phyloP scores from a whole-genome alignment of 2,329 filamentous ascomycete species.

The Aureobasidium uvarum region DNA sequence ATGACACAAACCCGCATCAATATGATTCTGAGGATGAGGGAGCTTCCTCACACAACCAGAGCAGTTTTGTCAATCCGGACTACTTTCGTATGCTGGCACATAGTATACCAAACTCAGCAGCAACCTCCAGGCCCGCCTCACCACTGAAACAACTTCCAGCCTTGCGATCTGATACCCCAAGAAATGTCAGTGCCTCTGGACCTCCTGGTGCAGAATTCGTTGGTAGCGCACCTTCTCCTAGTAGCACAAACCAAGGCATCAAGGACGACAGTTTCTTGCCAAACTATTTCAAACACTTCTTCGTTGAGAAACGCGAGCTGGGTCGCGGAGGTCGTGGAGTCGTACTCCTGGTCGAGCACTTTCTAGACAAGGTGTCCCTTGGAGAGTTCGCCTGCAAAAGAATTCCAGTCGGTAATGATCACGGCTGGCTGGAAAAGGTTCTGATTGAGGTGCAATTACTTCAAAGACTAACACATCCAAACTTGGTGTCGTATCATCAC shows the following conservation, averaged over 20 bases:
- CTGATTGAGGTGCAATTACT: constrained; percentile 90
- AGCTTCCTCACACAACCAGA: constrained; percentile 40
- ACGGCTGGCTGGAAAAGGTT: constrained; percentile 92
- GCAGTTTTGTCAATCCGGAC: constrained; percentile 78
- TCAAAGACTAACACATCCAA: constrained; percentile 87
- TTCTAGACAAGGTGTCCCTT: constrained; percentile 82
- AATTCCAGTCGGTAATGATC: constrained; percentile 89
- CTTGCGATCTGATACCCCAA: constrained; percentile 33
- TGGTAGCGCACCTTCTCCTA: constrained; percentile 45
- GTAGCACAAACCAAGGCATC: constrained; percentile 61
- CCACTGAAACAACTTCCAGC: constrained; percentile 47
- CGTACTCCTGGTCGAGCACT: constrained; percentile 87
- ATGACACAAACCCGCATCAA: constrained; percentile 40
- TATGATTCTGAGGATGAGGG: constrained; percentile 33
- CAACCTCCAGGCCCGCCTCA: constrained; percentile 49
- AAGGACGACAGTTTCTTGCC: constrained; percentile 84
- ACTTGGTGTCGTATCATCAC: constrained; percentile 93
- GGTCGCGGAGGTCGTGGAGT: constrained; percentile 93
- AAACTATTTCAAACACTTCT: constrained; percentile 90
- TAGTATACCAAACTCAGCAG: constrained; percentile 54
- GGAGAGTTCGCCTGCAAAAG: constrained; percentile 96
- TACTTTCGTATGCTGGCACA: constrained; percentile 92
- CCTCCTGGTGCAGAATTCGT: constrained; percentile 53
- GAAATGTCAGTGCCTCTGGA: constrained; percentile 31
- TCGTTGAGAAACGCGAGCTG: constrained; percentile 81